Base-by-base conservation (phyloP, 2,329 filamentous ascomycete genomes). In the Aspergillus fischeri region DNA sequence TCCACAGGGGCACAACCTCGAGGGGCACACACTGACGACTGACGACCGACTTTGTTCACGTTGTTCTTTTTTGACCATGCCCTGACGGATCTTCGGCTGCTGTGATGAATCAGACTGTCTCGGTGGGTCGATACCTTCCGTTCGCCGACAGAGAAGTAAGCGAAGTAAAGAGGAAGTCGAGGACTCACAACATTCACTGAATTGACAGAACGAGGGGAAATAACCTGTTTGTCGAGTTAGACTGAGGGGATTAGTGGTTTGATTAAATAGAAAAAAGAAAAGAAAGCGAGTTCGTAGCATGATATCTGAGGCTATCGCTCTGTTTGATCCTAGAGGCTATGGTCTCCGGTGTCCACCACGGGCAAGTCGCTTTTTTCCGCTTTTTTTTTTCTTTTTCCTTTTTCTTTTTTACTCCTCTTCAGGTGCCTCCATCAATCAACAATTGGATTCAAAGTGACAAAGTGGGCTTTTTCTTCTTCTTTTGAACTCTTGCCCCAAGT, bases 81-180 rank as follows among this genome's bases (percentile, higher is more conserved):
- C 29, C 11, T 54, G 55, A 47, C 60, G 63, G 58, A 60, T 58
- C 61, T 59, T 62, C 59, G 63, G 60, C 55, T 62, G 54, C 45
- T 52, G 60, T 56, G 55, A 56, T 60, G 45, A 35, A 35, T 35
- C 29, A 14, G 29, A 17, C 32, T 35, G 32, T 35, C 11, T 49
- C 50, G 51, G 63, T 63, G 61, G 61, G 62, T 63, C 61, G 28
- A 28, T 20, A 59, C 28, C 56, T 59, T 60, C 56, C 60, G 61
- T 55, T 27, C 53, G 52, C 59, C 53, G 52, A 56, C 54, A 44
- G 51, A 35, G 53, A 51, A 53, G 56, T 24, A 49, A 52, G 49
- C 50, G 48, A 47, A 51, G 27, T 32, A 42, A 38, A n/a, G 44
- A 27, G 27, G 42, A 32, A 11, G 52, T 35, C 11, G 1, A 35